Conservation (phyloP, 169 alveolate genomes). For the Plasmodium gonderi region DNA sequence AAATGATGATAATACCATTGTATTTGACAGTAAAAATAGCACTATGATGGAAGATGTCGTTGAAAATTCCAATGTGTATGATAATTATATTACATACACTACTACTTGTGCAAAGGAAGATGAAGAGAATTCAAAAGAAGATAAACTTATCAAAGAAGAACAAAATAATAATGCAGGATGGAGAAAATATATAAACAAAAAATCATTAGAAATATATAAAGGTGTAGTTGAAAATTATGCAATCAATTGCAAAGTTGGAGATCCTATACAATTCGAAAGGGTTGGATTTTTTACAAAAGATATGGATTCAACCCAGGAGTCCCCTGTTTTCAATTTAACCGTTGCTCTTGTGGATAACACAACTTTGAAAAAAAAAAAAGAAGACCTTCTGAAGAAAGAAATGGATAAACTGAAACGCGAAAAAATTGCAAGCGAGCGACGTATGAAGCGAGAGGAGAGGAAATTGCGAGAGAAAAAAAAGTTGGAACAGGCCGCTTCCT, state of each 20-base stretch:
- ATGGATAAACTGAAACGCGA: slow-evolving; percentile 48
- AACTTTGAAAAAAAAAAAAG: slow-evolving; percentile 59
- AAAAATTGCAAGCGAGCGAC: slow-evolving; percentile 31
- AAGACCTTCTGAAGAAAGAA: slow-evolving; percentile 32
- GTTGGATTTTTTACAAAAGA: slow-evolving; percentile 89
- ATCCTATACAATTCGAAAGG: slow-evolving; percentile 90
- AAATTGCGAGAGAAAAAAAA: slow-evolving; percentile 38
- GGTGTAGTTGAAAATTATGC: slow-evolving; percentile 79
- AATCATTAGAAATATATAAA: slow-evolving; percentile 80
- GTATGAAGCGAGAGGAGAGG: slow-evolving; percentile 40
- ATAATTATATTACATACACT: no score
- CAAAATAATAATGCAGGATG: slow-evolving; percentile 82
- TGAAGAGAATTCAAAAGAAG: not conserved
- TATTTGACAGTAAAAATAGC: not conserved
- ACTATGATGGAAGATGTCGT: no score
- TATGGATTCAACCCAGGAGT: slow-evolving; percentile 79
- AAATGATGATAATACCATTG: no score
- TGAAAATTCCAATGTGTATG: no score
- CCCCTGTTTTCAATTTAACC: slow-evolving; percentile 80
- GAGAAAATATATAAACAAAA: slow-evolving; percentile 85
- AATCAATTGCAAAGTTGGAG: slow-evolving; percentile 71
- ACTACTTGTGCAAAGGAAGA: not conserved
- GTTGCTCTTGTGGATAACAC: slow-evolving; percentile 82
- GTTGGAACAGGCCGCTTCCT: slow-evolving; percentile 2
- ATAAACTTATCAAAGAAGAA: slow-evolving; percentile 66